Evolutionary conservation across 129 eudicot genomes (phyloP), one percentile per base, ranked within the genome.

Genomic region (Pulicaria dysenterica): DNA sequence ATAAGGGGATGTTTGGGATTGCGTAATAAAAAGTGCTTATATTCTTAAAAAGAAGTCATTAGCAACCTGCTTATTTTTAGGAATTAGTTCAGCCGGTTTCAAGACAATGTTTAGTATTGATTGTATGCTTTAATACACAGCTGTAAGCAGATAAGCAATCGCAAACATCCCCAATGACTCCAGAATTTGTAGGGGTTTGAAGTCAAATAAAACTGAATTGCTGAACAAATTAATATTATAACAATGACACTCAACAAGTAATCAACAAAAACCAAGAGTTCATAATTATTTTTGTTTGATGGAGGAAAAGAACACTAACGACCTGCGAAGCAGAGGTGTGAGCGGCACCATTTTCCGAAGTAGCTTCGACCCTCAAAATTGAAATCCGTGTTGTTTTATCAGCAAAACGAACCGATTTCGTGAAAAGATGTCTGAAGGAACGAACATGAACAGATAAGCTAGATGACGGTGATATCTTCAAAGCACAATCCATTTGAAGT

Each of bases 271-370:
- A 37, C 34, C 31, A 75, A 11, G 17, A 77, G 7, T 13, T 49
- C 46, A 9, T 24, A 64, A 11, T 57, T 51, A 5, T 0, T 24
- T 10, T 56, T 24, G 31, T 45, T 7, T 17, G 5, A 36, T 47
- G 12, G 36, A 51, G 61, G 49, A 50, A 59, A 54, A 56, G 69
- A 63, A 68, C 6, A 73, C 77, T 64, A 63, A 78, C 83, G 65
- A 55, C 58, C 56, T 79, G 78, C 47, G 82, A 78, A 63, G 13
- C 50, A 42, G 80, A 69, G 36, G 79, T 68, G 38, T 41, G 48
- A 70, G 76, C 77, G 45, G 78, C 69, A 62, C 73, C 81, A 49
- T 83, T 79, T 5, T 69, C 47, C 41, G 81, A 83, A 55, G 54
- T 39, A n/a, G 83, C 83, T 50, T 19, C 19, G 56, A 70, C 48